Evolutionary conservation across 257 asterid species (phyloP).

Genomic region (Rauvolfia tetraphylla): DNA sequence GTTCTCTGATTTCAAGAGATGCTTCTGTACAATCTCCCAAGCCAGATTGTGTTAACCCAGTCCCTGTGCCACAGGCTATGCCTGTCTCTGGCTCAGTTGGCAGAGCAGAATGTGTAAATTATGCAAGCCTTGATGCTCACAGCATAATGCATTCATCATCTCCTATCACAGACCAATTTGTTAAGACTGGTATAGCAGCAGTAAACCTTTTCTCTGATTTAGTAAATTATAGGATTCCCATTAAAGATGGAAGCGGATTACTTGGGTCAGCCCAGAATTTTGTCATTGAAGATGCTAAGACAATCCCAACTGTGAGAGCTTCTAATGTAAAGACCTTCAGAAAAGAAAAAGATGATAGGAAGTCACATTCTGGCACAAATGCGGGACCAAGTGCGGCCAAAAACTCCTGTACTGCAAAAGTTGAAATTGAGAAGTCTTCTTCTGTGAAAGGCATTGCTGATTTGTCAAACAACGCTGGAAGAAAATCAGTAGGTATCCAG

Average conservation of each 20-base stretch:
- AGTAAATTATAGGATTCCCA: constrained; percentile 71
- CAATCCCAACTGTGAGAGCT: constrained; percentile 37
- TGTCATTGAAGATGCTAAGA: constrained; percentile 43
- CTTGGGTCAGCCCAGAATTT: constrained; percentile 34
- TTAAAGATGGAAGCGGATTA: constrained; percentile 46
- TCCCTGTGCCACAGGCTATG: constrained; percentile 32
- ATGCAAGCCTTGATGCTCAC: constrained; percentile 33
- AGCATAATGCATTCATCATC: constrained; percentile 40
- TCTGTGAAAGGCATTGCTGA: constrained; percentile 29
- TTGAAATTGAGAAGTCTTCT: constrained; percentile 36
- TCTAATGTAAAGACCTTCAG: constrained; percentile 34
- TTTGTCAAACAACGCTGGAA: constrained; percentile 26
- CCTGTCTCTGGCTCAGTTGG: constrained; percentile 27
- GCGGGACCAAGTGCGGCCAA: constrained; percentile 27
- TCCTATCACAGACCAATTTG: constrained; percentile 66
- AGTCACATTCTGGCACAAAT: constrained; percentile 33
- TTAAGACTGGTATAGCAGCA: constrained; percentile 90
- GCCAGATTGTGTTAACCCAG: constrained; percentile 25
- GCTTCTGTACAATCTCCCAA: constrained; percentile 35
- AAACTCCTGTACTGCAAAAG: constrained; percentile 27
- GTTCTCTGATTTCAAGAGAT: constrained; percentile 44
- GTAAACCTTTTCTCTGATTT: constrained; percentile 71
- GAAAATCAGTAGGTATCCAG: constrained; percentile 28
- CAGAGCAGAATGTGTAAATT: constrained; percentile 35
- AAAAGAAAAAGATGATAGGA: constrained; percentile 41